Evolutionary conservation across 768 basidiomycete genomes (phyloP).

Genomic region (Leccinum subgranulosum): DNA sequence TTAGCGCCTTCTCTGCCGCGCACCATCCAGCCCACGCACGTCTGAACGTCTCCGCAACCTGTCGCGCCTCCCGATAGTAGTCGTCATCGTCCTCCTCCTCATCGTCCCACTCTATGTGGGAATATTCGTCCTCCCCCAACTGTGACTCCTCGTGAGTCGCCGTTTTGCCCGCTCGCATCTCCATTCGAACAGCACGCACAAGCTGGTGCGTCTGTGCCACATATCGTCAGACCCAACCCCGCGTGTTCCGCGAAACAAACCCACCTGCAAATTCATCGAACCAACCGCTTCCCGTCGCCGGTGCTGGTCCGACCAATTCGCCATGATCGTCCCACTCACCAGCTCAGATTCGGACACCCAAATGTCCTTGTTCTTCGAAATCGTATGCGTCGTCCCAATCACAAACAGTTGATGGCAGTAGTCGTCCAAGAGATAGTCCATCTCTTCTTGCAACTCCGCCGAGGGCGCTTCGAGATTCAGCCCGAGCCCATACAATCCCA

Average conservation of each 20-base stretch:
- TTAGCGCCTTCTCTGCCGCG: constrained; percentile 32
- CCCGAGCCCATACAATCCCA: constrained; percentile 32
- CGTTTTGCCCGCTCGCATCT: constrained; percentile 23
- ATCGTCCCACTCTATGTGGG: constrained; percentile 22
- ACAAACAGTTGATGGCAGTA: constrained; percentile 33
- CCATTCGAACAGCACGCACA: constrained; percentile 34
- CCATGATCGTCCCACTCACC: constrained; percentile 45
- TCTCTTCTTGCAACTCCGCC: constrained; percentile 34
- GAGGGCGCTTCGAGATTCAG: constrained; percentile 23
- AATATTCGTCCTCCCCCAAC: constrained; percentile 26
- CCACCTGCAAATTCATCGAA: constrained; percentile 45
- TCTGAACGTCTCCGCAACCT: constrained; percentile 30
- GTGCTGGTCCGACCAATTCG: constrained; percentile 41
- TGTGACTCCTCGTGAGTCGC: constrained; percentile 16
- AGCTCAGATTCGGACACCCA: constrained; percentile 41
- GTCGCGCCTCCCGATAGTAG: constrained; percentile 27
- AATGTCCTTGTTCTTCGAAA: constrained; percentile 35
- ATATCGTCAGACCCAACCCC: constrained; percentile 1
- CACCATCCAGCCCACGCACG: constrained; percentile 47
- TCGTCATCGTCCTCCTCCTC: constrained; percentile 28
- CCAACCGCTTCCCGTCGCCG: constrained; percentile 37
- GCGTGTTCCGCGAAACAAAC: constrained; percentile 2
- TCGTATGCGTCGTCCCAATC: constrained; percentile 37
- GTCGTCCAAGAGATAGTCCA: constrained; percentile 35
- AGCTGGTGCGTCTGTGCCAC: constrained; percentile 37